Evolutionary conservation across 2,329 filamentous ascomycete species (phyloP).

Genomic region (Orbilia blumenaviensis): DNA sequence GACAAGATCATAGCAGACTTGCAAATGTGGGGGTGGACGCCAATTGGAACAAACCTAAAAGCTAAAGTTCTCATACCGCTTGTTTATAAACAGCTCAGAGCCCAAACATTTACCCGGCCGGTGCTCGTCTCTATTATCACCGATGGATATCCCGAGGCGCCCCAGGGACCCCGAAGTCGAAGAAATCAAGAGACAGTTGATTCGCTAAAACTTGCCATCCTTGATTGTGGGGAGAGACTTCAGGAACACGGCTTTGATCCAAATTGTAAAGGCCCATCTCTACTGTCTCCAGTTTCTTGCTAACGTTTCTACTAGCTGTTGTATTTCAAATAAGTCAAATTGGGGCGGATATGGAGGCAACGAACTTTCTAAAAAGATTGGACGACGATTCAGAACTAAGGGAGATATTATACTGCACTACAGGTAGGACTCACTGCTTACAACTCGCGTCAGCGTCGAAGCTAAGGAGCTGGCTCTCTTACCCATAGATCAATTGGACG

Average conservation of each 20-base stretch:
- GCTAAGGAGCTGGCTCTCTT: conserved; percentile 1
- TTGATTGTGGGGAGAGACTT: conserved; percentile 18
- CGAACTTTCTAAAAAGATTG: conserved; percentile 8
- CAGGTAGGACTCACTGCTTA: background rate
- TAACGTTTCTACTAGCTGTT: conserved; percentile 23
- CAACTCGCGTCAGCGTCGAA: background rate
- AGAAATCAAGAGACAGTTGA: conserved; percentile 10
- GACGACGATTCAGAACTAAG: background rate
- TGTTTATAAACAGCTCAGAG: conserved; percentile 8
- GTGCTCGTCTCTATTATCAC: conserved; percentile 24
- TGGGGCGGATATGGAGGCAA: conserved; percentile 10
- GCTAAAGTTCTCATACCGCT: conserved; percentile 20
- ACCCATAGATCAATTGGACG: conserved; percentile 22
- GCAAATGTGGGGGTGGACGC: conserved; percentile 21
- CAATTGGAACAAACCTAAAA: conserved; percentile 29
- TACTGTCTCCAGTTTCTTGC: background rate
- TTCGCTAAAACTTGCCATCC: conserved; percentile 15
- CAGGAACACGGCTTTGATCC: background rate
- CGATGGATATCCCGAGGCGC: conserved; percentile 10
- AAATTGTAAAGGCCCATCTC: conserved; percentile 7
- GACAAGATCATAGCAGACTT: conserved; percentile 16
- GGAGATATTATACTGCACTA: conserved; percentile 25
- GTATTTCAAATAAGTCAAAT: conserved; percentile 39
- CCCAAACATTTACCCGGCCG: background rate
- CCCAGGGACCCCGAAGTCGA: conserved; percentile 1